Evolutionary conservation across 768 basidiomycete genomes (phyloP).

Genomic region (Boletus tomentosulus): DNA sequence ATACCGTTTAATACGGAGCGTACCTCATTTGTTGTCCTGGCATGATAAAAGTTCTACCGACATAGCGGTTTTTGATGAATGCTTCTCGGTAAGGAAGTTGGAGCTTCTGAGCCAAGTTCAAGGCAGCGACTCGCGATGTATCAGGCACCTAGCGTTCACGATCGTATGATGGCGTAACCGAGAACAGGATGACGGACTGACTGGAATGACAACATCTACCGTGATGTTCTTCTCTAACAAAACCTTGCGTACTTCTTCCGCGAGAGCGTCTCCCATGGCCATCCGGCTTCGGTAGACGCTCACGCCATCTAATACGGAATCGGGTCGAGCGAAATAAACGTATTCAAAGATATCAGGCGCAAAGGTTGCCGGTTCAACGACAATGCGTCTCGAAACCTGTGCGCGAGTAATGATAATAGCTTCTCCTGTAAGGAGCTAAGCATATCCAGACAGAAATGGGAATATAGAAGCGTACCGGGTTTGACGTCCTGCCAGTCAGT

Average conservation of each 20-base stretch:
- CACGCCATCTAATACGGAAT: conserved; percentile 95
- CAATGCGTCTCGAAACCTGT: conserved; percentile 69
- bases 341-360: conserved; percentile 99
- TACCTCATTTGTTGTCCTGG: conserved; percentile 95
- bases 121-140: conserved; percentile 91
- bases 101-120: conserved; percentile 91
- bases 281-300: conserved; percentile 97
- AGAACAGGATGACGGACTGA: conserved; percentile 25
- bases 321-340: conserved; percentile 97
- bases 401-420: conserved; percentile 91
- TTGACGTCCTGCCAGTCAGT: conserved; percentile 90
- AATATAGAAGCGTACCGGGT: conserved; percentile 54
- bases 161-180: background rate
- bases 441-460: background rate
- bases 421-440: conserved; percentile 56
- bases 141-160: conserved; percentile 70
- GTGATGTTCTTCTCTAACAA: conserved; percentile 61
- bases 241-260: conserved; percentile 77
- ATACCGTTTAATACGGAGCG: background rate
- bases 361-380: conserved; percentile 66
- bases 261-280: conserved; percentile 98
- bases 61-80: conserved; percentile 98
- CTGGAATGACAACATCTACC: conserved; percentile 96
- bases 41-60: conserved; percentile 99
- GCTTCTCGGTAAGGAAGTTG: conserved; percentile 93